phyloP scores from a whole-genome alignment of 768 basidiomycete species.

The Kwoniella shandongensis region DNA sequence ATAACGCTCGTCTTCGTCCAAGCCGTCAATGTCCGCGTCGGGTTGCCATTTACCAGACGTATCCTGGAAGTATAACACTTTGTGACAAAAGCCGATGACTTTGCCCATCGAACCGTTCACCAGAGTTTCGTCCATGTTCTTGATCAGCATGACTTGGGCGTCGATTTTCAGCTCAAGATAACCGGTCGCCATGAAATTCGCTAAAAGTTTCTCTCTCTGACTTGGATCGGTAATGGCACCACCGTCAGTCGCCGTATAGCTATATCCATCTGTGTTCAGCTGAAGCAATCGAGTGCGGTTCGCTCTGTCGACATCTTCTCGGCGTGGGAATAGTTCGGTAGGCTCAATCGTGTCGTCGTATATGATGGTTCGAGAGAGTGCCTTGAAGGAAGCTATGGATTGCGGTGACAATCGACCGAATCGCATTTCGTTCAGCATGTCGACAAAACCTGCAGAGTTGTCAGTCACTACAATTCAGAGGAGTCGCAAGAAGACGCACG shows the following conservation, averaged over 20 bases:
- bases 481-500: conserved; percentile 57
- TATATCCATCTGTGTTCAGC: conserved; percentile 61
- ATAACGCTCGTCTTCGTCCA: conserved; percentile 54
- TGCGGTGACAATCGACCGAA: conserved; percentile 69
- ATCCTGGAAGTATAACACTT: conserved; percentile 34
- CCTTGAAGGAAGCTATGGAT: conserved; percentile 71
- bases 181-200: conserved; percentile 86
- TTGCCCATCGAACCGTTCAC: conserved; percentile 95
- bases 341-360: conserved; percentile 81
- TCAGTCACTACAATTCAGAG: conserved; percentile 6
- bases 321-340: conserved; percentile 91
- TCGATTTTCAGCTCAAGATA: conserved; percentile 69
- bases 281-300: conserved; percentile 68
- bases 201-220: conserved; percentile 73
- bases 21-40: conserved; percentile 46
- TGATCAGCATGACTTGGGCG: conserved; percentile 94
- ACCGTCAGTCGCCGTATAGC: conserved; percentile 65
- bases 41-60: conserved; percentile 52
- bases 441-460: conserved; percentile 68
- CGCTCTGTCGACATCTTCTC: conserved; percentile 86
- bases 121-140: conserved; percentile 83
- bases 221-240: conserved; percentile 63
- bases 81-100: conserved; percentile 66
- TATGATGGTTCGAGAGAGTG: conserved; percentile 66
- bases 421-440: conserved; percentile 99